These are phyloP conservation scores for Pichia cephalocereana DNA, from an alignment of 805 yeast genomes.

Conservation along the genomic window DNA sequence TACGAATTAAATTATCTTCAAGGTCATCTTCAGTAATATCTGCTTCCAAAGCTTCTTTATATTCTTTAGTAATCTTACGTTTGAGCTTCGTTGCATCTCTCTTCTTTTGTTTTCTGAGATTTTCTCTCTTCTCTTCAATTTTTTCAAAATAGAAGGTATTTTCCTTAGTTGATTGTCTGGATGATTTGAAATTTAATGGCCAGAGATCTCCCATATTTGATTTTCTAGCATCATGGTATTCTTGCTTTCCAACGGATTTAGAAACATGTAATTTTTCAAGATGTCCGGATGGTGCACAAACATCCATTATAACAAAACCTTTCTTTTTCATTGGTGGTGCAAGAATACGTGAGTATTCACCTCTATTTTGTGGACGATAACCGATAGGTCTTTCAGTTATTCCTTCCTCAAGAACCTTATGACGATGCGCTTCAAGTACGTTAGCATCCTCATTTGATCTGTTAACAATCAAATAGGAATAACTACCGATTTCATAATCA, in stretches of 20 bases:
- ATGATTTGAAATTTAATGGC: slow-evolving; percentile 62
- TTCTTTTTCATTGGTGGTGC: slow-evolving; percentile 66
- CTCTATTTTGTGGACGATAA: slow-evolving; percentile 17
- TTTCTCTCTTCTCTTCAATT: slow-evolving; percentile 28
- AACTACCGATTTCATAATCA: slow-evolving; percentile 62
- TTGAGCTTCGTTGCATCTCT: slow-evolving; percentile 17
- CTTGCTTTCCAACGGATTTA: slow-evolving; percentile 61
- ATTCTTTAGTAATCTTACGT: slow-evolving; percentile 18
- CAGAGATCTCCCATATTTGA: slow-evolving; percentile 79
- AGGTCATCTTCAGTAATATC: slow-evolving; percentile 14
- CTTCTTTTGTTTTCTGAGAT: slow-evolving; percentile 18
- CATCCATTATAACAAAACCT: slow-evolving; percentile 70
- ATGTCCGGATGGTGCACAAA: slow-evolving; percentile 72
- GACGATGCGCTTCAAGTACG: slow-evolving; percentile 12
- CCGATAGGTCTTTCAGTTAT: slow-evolving; percentile 20
- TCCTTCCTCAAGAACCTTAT: slow-evolving; percentile 3
- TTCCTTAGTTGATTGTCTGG: slow-evolving; percentile 28
- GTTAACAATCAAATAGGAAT: slow-evolving; percentile 64
- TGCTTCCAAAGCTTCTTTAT: slow-evolving; percentile 17
- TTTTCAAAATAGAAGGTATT: slow-evolving; percentile 23
- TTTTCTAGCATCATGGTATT: slow-evolving; percentile 87
- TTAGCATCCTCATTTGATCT: slow-evolving; percentile 38
- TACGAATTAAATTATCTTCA: slow-evolving; percentile 13
- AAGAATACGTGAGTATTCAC: slow-evolving; percentile 66
- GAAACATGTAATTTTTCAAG: slow-evolving; percentile 86